phyloP scores from a whole-genome alignment of 768 basidiomycete species.

The Calvatia gigantea region DNA sequence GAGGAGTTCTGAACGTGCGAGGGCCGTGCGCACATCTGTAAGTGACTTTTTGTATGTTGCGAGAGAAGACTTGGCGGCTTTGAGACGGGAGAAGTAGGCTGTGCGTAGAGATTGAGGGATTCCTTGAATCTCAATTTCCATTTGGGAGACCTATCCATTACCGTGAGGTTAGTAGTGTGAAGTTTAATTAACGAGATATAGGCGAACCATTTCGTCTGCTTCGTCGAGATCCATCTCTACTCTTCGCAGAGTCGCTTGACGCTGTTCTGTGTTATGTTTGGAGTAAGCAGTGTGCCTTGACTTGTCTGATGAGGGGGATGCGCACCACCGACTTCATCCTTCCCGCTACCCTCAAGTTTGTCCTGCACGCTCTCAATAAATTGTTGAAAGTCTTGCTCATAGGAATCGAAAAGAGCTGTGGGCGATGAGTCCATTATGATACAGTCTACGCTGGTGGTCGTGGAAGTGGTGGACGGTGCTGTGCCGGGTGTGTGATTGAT shows the following conservation, averaged over 20 bases:
- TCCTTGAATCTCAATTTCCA: constrained; percentile 97
- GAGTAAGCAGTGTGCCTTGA: constrained; percentile 1
- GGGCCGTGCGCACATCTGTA: constrained; percentile 67
- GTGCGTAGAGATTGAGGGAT: constrained; percentile 84
- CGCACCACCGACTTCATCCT: constrained; percentile 69
- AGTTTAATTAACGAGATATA: neutral
- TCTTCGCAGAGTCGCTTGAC: constrained; percentile 73
- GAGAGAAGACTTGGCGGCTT: constrained; percentile 71
- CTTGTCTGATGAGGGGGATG: constrained; percentile 4
- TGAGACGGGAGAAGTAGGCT: constrained; percentile 73
- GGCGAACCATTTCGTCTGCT: constrained; percentile 90
- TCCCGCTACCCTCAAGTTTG: constrained; percentile 66
- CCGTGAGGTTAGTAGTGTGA: constrained; percentile 6
- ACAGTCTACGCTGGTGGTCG: constrained; percentile 11
- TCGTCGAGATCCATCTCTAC: constrained; percentile 97
- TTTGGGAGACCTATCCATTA: constrained; percentile 85
- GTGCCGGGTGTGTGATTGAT: neutral
- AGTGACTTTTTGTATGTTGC: constrained; percentile 76
- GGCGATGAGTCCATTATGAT: constrained; percentile 76
- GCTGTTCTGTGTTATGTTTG: constrained; percentile 54
- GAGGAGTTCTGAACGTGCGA: constrained; percentile 78
- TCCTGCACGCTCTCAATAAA: constrained; percentile 71
- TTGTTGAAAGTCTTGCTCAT: constrained; percentile 89
- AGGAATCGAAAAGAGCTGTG: constrained; percentile 83
- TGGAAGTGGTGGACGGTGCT: constrained; percentile 5